Conservation (phyloP, 148 eudicot species). For the Rhododendron griersonianum region DNA sequence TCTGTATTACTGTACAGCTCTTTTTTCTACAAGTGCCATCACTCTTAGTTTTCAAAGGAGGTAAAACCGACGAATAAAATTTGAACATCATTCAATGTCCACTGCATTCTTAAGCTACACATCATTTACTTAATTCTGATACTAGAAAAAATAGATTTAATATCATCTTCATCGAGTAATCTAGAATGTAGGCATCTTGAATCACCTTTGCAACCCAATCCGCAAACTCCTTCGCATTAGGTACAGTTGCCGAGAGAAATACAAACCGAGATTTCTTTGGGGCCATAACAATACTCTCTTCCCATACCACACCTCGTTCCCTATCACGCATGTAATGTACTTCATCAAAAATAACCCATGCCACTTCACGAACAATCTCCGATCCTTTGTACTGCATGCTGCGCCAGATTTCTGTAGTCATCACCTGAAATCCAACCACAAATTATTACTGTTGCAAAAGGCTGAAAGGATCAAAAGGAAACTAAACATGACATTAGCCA, state of each 20-base stretch:
- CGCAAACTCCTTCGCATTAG: conserved; percentile 98
- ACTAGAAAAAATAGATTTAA: neutral
- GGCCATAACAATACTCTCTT: conserved; percentile 99
- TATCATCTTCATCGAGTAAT: neutral
- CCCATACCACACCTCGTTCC: conserved; percentile 99
- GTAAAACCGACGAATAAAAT: neutral
- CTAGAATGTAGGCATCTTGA: neutral
- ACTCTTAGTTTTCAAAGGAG: neutral
- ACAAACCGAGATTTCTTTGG: conserved; percentile 95
- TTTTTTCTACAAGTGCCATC: neutral
- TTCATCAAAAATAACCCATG: conserved; percentile 98
- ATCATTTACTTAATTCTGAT: neutral
- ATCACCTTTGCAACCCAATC: conserved; percentile 99
- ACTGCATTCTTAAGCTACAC: neutral
- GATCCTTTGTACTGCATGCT: conserved; percentile 99
- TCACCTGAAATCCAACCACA: conserved; percentile 50
- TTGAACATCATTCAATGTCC: neutral
- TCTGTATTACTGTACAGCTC: neutral
- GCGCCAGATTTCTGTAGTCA: conserved; percentile 99
- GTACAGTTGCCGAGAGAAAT: conserved; percentile 96
- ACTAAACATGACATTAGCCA: conserved; percentile 10
- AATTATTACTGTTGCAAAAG: conserved; percentile 12
- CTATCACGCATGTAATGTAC: conserved; percentile 99
- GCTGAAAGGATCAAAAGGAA: neutral
- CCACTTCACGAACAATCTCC: conserved; percentile 87